Evolutionary conservation across 2,329 filamentous ascomycete species (phyloP).

Genomic region (Penicillium decumbens): DNA sequence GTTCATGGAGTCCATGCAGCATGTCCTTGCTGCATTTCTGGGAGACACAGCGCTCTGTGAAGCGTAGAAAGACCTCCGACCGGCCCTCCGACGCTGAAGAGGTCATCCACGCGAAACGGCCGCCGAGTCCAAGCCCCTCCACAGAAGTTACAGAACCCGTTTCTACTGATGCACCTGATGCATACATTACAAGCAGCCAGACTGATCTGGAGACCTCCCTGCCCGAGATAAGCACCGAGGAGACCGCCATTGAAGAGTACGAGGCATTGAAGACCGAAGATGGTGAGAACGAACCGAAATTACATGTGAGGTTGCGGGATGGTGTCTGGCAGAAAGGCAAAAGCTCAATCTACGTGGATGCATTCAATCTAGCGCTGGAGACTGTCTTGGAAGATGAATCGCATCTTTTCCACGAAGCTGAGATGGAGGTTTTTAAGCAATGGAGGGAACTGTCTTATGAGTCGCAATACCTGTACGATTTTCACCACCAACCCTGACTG

Average conservation of each 20-base stretch:
- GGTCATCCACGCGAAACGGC: conserved; percentile 7
- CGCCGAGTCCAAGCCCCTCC: conserved; percentile 29
- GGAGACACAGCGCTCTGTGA: conserved; percentile 31
- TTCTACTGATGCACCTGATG: conserved; percentile 27
- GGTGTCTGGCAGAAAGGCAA: conserved; percentile 67
- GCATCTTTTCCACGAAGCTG: conserved; percentile 77
- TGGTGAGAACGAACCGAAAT: conserved; percentile 32
- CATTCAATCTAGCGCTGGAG: conserved; percentile 86
- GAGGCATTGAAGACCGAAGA: conserved; percentile 60
- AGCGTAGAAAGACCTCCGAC: conserved; percentile 30
- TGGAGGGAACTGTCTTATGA: conserved; percentile 77
- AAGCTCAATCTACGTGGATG: conserved; percentile 93
- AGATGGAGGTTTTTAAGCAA: conserved; percentile 68
- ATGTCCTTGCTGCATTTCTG: conserved; percentile 39
- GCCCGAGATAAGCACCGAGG: conserved; percentile 61
- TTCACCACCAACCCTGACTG: neutral
- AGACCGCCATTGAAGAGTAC: conserved; percentile 73
- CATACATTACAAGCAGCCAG: conserved; percentile 36
- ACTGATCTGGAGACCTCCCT: conserved; percentile 70
- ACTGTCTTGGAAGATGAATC: conserved; percentile 85
- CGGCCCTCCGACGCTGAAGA: conserved; percentile 5
- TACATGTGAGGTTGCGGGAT: conserved; percentile 52
- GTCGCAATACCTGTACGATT: conserved; percentile 76
- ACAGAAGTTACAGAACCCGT: conserved; percentile 33
- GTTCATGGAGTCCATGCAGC: conserved; percentile 14